phyloP scores from a whole-genome alignment of 257 asterid genomes.

The Ligustrum vulgare region DNA sequence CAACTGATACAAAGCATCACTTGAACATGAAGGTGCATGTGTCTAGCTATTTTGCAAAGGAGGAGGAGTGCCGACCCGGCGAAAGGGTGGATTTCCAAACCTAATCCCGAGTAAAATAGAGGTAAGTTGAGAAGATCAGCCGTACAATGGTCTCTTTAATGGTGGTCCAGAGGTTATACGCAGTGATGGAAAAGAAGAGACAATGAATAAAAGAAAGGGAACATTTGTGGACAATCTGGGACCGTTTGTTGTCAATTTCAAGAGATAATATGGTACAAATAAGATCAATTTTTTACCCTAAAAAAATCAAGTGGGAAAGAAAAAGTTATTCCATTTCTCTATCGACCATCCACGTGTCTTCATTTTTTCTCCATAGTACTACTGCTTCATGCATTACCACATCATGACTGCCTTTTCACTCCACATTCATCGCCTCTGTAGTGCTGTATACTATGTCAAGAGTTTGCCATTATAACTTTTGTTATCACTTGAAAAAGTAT shows the following conservation, averaged over 20 bases:
- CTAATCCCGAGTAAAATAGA: too few species aligned
- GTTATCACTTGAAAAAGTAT: too few species aligned
- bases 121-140: not conserved
- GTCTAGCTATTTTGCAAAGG: too few species aligned
- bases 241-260: slow-evolving; percentile 24
- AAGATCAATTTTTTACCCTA: slow-evolving; percentile 6
- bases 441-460: too few species aligned
- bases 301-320: not conserved
- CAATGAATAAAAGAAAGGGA: slow-evolving; percentile 19
- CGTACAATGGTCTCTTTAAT: slow-evolving; percentile 14
- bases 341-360: not conserved
- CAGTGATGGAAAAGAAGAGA: not conserved
- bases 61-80: too few species aligned
- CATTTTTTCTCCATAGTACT: not conserved
- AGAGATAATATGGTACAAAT: slow-evolving; percentile 4
- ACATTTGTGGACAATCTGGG: slow-evolving; percentile 24
- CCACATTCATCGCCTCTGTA: too few species aligned
- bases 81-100: too few species aligned
- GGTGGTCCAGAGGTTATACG: slow-evolving; percentile 35
- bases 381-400: too few species aligned
- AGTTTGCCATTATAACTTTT: too few species aligned
- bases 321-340: not conserved
- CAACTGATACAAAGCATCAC: too few species aligned
- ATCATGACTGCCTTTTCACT: too few species aligned
- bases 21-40: too few species aligned